These are phyloP conservation scores for Zelonia costaricensis DNA, from an alignment of 208 protist genomes.

Conservation along the genomic window DNA sequence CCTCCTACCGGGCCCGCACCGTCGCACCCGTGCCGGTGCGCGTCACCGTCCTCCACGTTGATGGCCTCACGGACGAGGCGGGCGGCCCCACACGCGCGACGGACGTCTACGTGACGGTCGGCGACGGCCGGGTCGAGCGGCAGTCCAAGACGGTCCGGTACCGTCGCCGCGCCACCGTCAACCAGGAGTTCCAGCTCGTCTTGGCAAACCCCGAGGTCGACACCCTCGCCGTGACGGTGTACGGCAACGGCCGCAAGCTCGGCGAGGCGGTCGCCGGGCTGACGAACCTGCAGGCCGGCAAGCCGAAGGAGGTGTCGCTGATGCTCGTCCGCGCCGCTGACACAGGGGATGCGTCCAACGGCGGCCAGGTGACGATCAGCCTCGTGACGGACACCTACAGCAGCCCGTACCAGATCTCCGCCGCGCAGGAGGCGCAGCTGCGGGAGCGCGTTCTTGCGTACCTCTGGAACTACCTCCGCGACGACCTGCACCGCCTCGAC, in stretches of 20 bases:
- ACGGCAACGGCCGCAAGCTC: conserved; percentile 45
- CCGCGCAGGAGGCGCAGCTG: conserved; percentile 34
- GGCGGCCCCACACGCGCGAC: conserved; percentile 39
- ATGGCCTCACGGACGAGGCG: conserved; percentile 45
- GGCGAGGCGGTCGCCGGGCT: conserved; percentile 65
- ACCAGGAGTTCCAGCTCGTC: conserved; percentile 49
- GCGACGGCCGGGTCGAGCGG: conserved; percentile 32
- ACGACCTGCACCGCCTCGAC: conserved; percentile 82
- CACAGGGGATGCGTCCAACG: conserved; percentile 62
- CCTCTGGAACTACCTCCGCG: conserved; percentile 77
- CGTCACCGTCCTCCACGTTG: conserved; percentile 49
- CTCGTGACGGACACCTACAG: conserved; percentile 55
- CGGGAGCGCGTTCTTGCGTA: conserved; percentile 70
- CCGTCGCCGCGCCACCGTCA: conserved; percentile 51
- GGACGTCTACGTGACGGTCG: conserved; percentile 54
- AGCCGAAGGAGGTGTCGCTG: conserved; percentile 51
- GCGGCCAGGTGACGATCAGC: conserved; percentile 47
- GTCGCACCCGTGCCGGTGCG: conserved; percentile 39
- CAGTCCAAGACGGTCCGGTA: conserved; percentile 38
- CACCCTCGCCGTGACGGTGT: conserved; percentile 53
- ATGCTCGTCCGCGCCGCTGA: conserved; percentile 70
- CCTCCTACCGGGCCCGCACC: conserved; percentile 12
- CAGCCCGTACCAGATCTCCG: conserved; percentile 33
- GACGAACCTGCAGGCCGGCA: conserved; percentile 49
- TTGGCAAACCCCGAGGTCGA: conserved; percentile 37